phyloP scores from a whole-genome alignment of 768 basidiomycete species.

The Suillus tomentosus region DNA sequence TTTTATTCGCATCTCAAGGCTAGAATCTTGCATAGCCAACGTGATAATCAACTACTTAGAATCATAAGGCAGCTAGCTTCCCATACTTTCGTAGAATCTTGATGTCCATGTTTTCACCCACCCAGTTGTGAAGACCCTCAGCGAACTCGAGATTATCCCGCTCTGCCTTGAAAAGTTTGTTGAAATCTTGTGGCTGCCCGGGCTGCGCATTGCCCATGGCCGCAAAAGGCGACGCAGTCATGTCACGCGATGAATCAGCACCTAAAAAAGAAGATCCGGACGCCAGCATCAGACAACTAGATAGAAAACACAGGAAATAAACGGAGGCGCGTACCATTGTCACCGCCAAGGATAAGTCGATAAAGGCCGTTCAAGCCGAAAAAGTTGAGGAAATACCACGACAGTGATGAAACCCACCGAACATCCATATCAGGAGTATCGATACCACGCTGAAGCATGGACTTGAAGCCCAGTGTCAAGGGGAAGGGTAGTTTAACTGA shows the following conservation, averaged over 20 bases:
- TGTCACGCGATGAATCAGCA: conserved; percentile 77
- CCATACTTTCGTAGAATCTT: conserved; percentile 79
- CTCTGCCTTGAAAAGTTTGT: conserved; percentile 89
- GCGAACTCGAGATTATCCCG: conserved; percentile 91
- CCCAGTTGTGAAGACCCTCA: conserved; percentile 84
- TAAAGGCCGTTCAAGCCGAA: conserved; percentile 97
- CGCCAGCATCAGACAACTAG: conserved; percentile 18
- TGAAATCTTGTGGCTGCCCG: conserved; percentile 76
- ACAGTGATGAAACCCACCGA: conserved; percentile 97
- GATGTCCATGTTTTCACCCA: conserved; percentile 77
- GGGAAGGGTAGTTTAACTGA: conserved; percentile 97
- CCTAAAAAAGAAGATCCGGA: conserved; percentile 44
- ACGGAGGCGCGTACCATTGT: conserved; percentile 66
- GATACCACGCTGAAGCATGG: conserved; percentile 95
- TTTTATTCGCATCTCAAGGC: conserved; percentile 17
- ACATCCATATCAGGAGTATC: conserved; percentile 97
- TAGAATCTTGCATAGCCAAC: conserved; percentile 14
- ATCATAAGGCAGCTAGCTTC: conserved; percentile 50
- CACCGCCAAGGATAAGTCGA: conserved; percentile 86
- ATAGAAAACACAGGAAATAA: conserved; percentile 12
- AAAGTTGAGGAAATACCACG: conserved; percentile 99
- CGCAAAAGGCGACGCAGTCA: conserved; percentile 71
- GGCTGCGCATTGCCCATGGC: conserved; percentile 46
- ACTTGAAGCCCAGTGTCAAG: conserved; percentile 94
- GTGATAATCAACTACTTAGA: conserved; percentile 23